phyloP scores from a whole-genome alignment of 2,329 filamentous ascomycete species.

The Penicillium palitans region DNA sequence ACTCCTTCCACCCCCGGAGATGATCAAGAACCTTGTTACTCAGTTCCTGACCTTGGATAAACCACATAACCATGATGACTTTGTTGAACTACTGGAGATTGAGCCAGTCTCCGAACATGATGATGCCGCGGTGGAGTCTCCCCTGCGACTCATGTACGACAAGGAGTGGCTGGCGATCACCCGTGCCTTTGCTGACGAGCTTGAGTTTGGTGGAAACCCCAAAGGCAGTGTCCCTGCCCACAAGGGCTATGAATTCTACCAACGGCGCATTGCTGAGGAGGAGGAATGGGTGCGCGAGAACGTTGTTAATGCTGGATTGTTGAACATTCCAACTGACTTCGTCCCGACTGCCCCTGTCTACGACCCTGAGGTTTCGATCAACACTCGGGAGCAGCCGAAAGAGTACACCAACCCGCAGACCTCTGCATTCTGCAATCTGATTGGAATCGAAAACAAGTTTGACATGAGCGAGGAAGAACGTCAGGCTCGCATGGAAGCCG shows the following conservation, averaged over 20 bases:
- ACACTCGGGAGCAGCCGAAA: constrained; percentile 62
- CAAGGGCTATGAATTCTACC: constrained; percentile 68
- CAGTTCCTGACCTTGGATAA: constrained; percentile 91
- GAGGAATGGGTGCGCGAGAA: constrained; percentile 79
- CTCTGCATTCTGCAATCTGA: constrained; percentile 71
- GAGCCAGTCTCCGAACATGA: constrained; percentile 46
- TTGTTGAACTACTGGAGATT: constrained; percentile 75
- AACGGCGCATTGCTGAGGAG: constrained; percentile 66
- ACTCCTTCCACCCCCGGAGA: constrained; percentile 34
- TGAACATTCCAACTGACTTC: constrained; percentile 78
- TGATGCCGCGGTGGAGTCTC: constrained; percentile 36
- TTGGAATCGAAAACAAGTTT: constrained; percentile 76
- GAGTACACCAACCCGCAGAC: constrained; percentile 92
- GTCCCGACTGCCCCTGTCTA: constrained; percentile 71
- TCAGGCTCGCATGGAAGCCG: constrained; percentile 56
- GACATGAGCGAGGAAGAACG: constrained; percentile 72
- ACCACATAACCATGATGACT: constrained; percentile 68
- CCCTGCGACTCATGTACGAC: constrained; percentile 74
- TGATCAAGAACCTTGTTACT: constrained; percentile 76
- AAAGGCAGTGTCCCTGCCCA: constrained; percentile 57
- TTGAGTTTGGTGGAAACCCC: constrained; percentile 62
- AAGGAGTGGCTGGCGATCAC: constrained; percentile 94
- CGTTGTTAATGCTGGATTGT: constrained; percentile 60
- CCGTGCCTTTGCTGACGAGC: constrained; percentile 69
- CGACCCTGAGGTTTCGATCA: constrained; percentile 57